phyloP scores from a whole-genome alignment of 768 basidiomycete genomes.

The Boletus barrowsii region DNA sequence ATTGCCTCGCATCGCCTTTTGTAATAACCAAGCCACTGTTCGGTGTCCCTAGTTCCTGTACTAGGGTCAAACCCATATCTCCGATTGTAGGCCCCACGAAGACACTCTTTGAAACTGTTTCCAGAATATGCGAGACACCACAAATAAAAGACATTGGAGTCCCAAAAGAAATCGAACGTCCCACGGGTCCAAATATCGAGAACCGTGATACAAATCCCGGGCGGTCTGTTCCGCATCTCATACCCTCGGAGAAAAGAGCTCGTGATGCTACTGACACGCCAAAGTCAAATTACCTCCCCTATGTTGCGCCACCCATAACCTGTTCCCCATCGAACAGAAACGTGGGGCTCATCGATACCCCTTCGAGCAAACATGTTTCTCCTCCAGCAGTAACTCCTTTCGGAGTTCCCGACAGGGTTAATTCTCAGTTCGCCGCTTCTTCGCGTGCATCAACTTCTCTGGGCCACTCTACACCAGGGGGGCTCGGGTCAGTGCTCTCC shows the following conservation, averaged over 20 bases:
- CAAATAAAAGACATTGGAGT: not conserved
- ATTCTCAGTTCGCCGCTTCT: conserved; percentile 4
- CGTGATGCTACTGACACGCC: not conserved
- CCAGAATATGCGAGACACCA: not conserved
- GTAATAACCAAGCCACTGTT: conserved; percentile 1
- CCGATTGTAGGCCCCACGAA: not conserved
- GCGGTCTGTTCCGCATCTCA: not conserved
- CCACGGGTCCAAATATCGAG: not conserved
- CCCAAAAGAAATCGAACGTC: not conserved
- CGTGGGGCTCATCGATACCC: conserved; percentile 2
- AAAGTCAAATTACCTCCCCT: conserved; percentile 2
- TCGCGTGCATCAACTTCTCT: conserved; percentile 4
- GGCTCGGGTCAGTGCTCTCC: not conserved
- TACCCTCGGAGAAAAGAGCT: not conserved
- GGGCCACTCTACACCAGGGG: not conserved
- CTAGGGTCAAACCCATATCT: not conserved
- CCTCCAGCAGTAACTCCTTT: not conserved
- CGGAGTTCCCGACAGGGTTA: not conserved
- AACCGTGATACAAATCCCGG: not conserved
- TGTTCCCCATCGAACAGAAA: conserved; percentile 9
- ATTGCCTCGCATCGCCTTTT: conserved; percentile 15
- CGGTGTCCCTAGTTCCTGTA: not conserved
- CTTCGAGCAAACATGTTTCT: conserved; percentile 1
- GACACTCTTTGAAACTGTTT: not conserved
- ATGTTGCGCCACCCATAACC: not conserved